Conservation (phyloP, 2,329 filamentous ascomycete genomes). For the Alternaria triticina region DNA sequence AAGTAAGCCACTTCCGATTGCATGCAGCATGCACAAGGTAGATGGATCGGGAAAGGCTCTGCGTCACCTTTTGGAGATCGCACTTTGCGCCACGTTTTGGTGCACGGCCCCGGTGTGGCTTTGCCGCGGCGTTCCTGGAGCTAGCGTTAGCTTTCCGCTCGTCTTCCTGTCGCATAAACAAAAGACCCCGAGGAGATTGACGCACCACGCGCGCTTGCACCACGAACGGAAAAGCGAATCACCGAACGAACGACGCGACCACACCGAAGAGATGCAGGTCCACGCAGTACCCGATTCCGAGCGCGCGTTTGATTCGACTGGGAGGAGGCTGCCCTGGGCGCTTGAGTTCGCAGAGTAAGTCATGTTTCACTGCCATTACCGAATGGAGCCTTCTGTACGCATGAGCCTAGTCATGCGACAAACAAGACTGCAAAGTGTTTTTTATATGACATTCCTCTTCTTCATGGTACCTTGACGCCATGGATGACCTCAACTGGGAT, state of each 20-base stretch:
- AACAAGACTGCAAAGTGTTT: background rate
- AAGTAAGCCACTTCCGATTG: conserved; percentile 5
- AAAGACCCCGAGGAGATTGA: conserved; percentile 12
- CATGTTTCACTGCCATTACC: background rate
- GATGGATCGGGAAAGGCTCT: conserved; percentile 26
- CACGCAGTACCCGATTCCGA: conserved; percentile 69
- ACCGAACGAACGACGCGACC: background rate
- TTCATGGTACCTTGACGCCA: background rate
- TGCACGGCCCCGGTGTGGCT: conserved; percentile 35
- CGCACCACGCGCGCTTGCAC: conserved; percentile 10
- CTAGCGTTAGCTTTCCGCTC: conserved; percentile 19
- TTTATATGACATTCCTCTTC: background rate
- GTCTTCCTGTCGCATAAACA: conserved; percentile 37
- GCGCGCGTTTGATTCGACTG: conserved; percentile 64
- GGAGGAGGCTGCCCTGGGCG: conserved; percentile 67
- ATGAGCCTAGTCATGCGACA: background rate
- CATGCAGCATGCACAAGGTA: conserved; percentile 16
- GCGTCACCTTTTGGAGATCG: conserved; percentile 6
- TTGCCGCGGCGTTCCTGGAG: conserved; percentile 28
- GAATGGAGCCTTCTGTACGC: background rate
- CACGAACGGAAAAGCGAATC: conserved; percentile 1
- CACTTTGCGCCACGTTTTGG: conserved; percentile 21
- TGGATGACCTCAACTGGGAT: conserved; percentile 1
- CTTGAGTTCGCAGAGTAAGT: conserved; percentile 68
- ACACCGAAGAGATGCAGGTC: conserved; percentile 63